Base-by-base conservation (phyloP, 345 rosid genomes). In the Nephelium lappaceum region DNA sequence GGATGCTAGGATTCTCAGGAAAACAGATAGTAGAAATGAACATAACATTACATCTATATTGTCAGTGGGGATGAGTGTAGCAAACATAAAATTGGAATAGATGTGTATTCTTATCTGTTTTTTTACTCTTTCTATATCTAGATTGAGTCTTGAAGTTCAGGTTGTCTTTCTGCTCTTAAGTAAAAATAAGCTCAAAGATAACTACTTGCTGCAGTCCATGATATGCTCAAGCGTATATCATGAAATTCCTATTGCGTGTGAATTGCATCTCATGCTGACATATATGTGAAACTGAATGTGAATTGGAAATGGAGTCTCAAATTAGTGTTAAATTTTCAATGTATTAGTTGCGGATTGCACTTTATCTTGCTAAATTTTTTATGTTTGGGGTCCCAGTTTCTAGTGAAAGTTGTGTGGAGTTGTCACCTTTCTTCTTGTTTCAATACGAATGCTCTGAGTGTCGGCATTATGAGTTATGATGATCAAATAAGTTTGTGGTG, bases 401-500 rank as follows among this genome's bases (percentile, higher is more conserved):
- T 47, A 31, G 63, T 19, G 62, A 38, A 67, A 55, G 23, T 7
- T 15, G 61, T n/a, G 42, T 23, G 42, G 18, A 23, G 1, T 55
- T 36, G 15, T 19, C 18, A 39, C 19, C 72, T 24, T 77, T 80
- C 42, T 58, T 36, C n/a, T 64, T 79, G 38, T 53, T 49, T 62
- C 45, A 23, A 38, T 31, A n/a, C 0, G 27, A 58, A 31, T 74
- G 14, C 16, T 61, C 55, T 21, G 19, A 1, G 5, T 65, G 12
- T 79, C 41, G 53, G 4, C 74, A 67, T 51, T 19, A 62, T 72
- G 73, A 73, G 68, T 58, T 15, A 47, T 74, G 73, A 73, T 47
- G 71, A 73, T 49, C 71, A 61, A 80, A 73, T 42, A 76, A 81
- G 23, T 66, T 25, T 58, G 16, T 76, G 79, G 21, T 77, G 71